A percentile compares a stretch with the other conserved stretches of the same genome.
These are phyloP conservation scores for Melanomma pulvis-pyrius DNA, from an alignment of 495 filamentous ascomycete genomes.

Conservation along the genomic window DNA sequence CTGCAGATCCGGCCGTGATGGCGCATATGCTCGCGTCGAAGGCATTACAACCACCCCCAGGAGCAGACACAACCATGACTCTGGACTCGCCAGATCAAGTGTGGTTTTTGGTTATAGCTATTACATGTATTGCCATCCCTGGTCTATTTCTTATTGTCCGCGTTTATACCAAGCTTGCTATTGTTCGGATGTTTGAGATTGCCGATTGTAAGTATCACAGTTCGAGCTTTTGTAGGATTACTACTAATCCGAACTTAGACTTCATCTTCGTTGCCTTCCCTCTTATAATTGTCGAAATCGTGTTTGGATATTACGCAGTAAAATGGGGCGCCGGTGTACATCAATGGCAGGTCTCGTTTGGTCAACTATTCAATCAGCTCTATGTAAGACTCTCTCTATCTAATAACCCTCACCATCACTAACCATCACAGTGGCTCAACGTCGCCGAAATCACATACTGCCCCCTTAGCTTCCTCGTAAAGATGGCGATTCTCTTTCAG, in stretches of 20 bases:
- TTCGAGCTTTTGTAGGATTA: background rate
- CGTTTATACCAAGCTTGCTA: conserved; percentile 18
- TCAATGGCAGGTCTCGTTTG: conserved; percentile 28
- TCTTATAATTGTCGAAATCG: conserved; percentile 24
- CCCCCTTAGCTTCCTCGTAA: conserved; percentile 24
- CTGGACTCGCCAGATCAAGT: conserved; percentile 18
- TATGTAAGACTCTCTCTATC: conserved; percentile 14
- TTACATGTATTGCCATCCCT: conserved; percentile 24
- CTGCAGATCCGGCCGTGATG: too few species aligned
- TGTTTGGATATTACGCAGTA: conserved; percentile 20
- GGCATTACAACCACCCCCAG: conserved; percentile 4
- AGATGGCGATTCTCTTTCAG: conserved; percentile 28
- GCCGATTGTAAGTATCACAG: conserved; percentile 19
- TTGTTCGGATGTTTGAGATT: conserved; percentile 14
- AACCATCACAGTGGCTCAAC: conserved; percentile 11
- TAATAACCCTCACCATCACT: background rate
- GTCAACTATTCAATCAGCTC: conserved; percentile 21
- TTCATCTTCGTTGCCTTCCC: conserved; percentile 26
- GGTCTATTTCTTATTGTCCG: conserved; percentile 17
- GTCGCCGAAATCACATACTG: conserved; percentile 22
- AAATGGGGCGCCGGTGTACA: conserved; percentile 28
- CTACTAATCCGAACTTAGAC: conserved; percentile 8
- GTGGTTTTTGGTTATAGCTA: conserved; percentile 23
- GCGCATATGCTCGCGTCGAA: background rate
- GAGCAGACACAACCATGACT: conserved; percentile 22